Evolutionary conservation across 1,284 basidiomycete species (phyloP).

Genomic region (Cutaneotrichosporon arboriforme): DNA sequence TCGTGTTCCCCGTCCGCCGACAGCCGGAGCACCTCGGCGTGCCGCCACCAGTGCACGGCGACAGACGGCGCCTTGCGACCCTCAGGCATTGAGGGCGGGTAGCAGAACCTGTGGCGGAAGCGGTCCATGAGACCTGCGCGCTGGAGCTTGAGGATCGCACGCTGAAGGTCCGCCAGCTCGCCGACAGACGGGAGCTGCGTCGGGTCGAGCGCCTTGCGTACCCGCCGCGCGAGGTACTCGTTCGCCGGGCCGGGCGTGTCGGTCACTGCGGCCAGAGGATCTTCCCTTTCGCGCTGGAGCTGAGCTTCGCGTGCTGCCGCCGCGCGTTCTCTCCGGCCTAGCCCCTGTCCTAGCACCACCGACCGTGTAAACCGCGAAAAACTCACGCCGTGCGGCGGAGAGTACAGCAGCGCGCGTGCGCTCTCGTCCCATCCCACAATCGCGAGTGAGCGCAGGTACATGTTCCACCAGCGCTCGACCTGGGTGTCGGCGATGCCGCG

Average conservation of each 20-base stretch:
- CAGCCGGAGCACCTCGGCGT: constrained; percentile 29
- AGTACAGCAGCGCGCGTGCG: constrained; percentile 19
- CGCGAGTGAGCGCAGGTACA: constrained; percentile 24
- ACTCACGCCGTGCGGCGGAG: constrained; percentile 14
- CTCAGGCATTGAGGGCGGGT: background rate
- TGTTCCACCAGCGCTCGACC: constrained; percentile 24
- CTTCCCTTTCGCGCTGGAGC: background rate
- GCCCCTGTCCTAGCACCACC: constrained; percentile 7
- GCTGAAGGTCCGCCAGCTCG: constrained; percentile 16
- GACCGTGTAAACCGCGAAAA: constrained; percentile 20
- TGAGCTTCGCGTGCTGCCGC: background rate
- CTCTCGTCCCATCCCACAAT: constrained; percentile 26
- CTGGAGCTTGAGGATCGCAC: constrained; percentile 12
- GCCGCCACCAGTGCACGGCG: constrained; percentile 21
- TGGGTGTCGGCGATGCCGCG: constrained; percentile 14
- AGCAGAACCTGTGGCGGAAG: constrained; percentile 17
- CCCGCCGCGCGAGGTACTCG: background rate
- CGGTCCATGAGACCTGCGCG: constrained; percentile 6
- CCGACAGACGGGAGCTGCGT: constrained; percentile 6
- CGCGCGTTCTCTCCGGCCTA: background rate
- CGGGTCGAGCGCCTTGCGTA: background rate
- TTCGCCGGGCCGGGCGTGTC: background rate
- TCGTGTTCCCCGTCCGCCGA: constrained; percentile 14
- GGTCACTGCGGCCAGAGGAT: background rate
- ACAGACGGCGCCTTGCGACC: constrained; percentile 12